Evolutionary conservation across 768 basidiomycete genomes (phyloP), one percentile per base, ranked within the genome.

Genomic region (Solioccasus polychromus): DNA sequence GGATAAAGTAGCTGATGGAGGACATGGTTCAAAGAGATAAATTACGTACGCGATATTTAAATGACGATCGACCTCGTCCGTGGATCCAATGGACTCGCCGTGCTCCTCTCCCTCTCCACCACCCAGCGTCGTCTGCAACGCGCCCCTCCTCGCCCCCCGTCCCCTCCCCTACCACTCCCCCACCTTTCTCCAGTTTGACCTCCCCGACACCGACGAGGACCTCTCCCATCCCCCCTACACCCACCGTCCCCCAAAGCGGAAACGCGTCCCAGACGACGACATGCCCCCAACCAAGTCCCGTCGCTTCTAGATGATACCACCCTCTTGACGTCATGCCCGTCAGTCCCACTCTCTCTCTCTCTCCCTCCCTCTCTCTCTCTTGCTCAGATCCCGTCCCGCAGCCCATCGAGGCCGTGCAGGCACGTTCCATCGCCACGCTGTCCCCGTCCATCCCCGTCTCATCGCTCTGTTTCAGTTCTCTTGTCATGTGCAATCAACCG

Each of bases 331-430:
- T n/a, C 52, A 51, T 37, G 31, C 47, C 47, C 42, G 39, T 39
- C 50, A 45, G 20, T n/a, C 41, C 10, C 23, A n/a, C n/a, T n/a
- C 39, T 11, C 5, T 35, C 14, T 32, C 28, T 26, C 41, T 28
- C 9, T 19, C 51, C 31, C 48, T 25, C 12, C 14, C 24, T 22
- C 22, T 12, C 22, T 24, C 17, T 48, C 48, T 29, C 39, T 39
- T 31, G 52, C 57, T 58, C 58, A 52, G 53, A 44, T 39, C 24
- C n/a, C 35, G 52, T 41, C 57, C 44, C 60, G 37, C 57, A 88
- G 83, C 57, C 82, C 50, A 72, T 88, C 56, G 68, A 76, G 58
- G 77, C 82, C 31, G 88, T 90, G 85, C 85, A 87, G 78, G 82
- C 80, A 50, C 24, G 66, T 41, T 39, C 48, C 38, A 39, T 23